Percentiles rank a stretch among this genome's conserved stretches.
Evolutionary conservation across 495 filamentous ascomycete genomes (phyloP).

Genomic region (Podospora anserina): DNA sequence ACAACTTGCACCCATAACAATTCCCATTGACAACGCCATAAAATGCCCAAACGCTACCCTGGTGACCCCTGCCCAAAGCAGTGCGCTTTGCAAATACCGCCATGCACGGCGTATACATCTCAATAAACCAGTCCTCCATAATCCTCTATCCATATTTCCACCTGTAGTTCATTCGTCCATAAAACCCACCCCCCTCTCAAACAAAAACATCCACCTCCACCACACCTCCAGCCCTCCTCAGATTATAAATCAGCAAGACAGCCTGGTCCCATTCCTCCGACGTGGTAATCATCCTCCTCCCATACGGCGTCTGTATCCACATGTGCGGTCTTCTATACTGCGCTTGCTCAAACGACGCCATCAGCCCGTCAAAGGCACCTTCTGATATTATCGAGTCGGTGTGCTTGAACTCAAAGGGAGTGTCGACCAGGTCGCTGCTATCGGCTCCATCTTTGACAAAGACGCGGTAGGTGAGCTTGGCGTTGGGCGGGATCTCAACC

Average conservation of each 20-base stretch:
- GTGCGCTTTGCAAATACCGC: too few relatives aligned
- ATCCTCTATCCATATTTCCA: too few relatives aligned
- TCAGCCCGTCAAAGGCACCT: constrained; percentile 20
- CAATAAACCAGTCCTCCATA: too few relatives aligned
- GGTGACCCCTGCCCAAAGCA: too few relatives aligned
- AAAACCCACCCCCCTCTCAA: constrained; percentile 3
- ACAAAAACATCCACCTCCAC: constrained; percentile 23
- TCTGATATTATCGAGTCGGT: constrained; percentile 11
- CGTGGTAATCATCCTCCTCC: constrained; percentile 6
- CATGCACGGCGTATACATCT: too few relatives aligned
- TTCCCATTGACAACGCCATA: too few relatives aligned
- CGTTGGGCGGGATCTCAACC: constrained; percentile 23
- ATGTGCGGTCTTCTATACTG: constrained; percentile 12
- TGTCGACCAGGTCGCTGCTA: constrained; percentile 10
- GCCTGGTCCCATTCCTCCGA: constrained; percentile 21
- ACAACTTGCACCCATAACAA: too few relatives aligned
- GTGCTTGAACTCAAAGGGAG: constrained; percentile 14
- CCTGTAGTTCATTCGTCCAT: too few relatives aligned
- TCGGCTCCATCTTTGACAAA: constrained; percentile 21
- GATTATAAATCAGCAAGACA: constrained; percentile 21
- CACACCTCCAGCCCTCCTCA: constrained; percentile 15
- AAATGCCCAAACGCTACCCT: too few relatives aligned
- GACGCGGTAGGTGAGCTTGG: constrained; percentile 22
- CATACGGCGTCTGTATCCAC: constrained; percentile 19
- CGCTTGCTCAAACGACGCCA: constrained; percentile 15